Conservation (phyloP, 805 yeast genomes). For the Wickerhamiella parazyma region DNA sequence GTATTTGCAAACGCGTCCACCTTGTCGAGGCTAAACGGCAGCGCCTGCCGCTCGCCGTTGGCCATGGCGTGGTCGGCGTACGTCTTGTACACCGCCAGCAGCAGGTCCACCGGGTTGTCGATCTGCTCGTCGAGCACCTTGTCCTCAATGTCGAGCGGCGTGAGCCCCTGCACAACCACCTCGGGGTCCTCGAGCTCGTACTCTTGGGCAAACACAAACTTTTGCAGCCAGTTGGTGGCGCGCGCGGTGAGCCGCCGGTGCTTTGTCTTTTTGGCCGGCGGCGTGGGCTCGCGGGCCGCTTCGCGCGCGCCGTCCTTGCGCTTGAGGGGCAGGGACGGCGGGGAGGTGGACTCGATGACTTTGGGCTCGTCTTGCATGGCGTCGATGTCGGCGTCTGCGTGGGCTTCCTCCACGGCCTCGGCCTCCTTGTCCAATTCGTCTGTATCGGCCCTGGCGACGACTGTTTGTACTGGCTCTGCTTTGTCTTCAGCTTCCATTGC, state of each 20-base stretch:
- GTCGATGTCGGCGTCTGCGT: too few relatives aligned
- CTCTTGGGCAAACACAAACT: constrained; percentile 7
- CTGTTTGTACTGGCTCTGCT: neutral
- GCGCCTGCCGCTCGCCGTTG: constrained; percentile 1
- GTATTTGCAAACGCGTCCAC: neutral
- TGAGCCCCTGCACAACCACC: constrained; percentile 5
- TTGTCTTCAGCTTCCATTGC: too few relatives aligned
- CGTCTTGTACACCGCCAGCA: constrained; percentile 3
- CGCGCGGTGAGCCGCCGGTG: neutral
- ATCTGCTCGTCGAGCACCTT: constrained; percentile 9
- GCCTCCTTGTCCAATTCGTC: too few relatives aligned
- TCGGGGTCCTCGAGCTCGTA: constrained; percentile 9
- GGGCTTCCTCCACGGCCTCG: too few relatives aligned
- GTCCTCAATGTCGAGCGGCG: constrained; percentile 10
- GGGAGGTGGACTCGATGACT: neutral
- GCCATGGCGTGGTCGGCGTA: constrained; percentile 7
- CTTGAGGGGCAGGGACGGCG: neutral
- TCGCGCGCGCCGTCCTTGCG: constrained; percentile 1
- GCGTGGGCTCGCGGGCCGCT: constrained; percentile 8
- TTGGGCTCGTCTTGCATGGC: too few relatives aligned
- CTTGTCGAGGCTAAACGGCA: neutral
- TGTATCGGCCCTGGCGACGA: neutral
- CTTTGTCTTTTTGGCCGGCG: constrained; percentile 1
- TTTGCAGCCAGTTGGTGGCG: constrained; percentile 4
- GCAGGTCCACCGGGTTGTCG: constrained; percentile 8